Evolutionary conservation across 2,329 filamentous ascomycete species (phyloP).

Genomic region (Trichoderma sp.): DNA sequence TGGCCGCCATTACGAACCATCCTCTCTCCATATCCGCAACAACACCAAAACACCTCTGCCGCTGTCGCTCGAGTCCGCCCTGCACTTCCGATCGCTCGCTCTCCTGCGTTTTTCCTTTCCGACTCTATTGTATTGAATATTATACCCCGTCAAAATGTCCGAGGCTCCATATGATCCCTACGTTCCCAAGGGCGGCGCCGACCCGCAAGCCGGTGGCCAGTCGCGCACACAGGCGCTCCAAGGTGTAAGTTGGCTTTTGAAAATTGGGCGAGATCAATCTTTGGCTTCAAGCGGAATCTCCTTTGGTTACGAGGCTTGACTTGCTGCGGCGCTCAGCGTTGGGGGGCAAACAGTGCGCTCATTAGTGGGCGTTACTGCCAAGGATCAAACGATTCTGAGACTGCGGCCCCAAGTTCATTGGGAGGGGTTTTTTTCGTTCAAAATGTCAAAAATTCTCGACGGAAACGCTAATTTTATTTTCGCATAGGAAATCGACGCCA

Average conservation of each 20-base stretch:
- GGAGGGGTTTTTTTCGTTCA: background rate
- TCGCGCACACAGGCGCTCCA: conserved; percentile 9
- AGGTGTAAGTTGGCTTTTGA: background rate
- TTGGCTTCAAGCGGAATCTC: background rate
- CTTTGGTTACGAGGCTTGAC: background rate
- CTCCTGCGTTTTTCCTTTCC: background rate
- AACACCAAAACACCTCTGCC: conserved; percentile 29
- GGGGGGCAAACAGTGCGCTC: background rate
- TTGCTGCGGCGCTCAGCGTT: background rate
- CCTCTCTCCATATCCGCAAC: conserved; percentile 30
- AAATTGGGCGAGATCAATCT: background rate
- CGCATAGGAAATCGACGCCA: conserved; percentile 91
- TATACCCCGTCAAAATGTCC: conserved; percentile 47
- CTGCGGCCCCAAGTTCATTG: background rate
- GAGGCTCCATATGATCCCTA: conserved; percentile 82
- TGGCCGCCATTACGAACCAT: conserved; percentile 20
- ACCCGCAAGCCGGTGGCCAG: background rate
- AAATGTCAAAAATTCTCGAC: background rate
- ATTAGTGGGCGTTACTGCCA: background rate
- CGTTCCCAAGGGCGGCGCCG: conserved; percentile 71
- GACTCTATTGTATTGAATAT: conserved; percentile 6
- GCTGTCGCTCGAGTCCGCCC: conserved; percentile 15
- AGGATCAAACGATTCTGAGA: background rate
- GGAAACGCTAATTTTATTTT: background rate
- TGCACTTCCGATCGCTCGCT: background rate